Percentiles rank a stretch among this genome's conserved stretches.
These are phyloP conservation scores for Hortiboletus campestris DNA, from an alignment of 768 basidiomycete species.

Conservation along the genomic window DNA sequence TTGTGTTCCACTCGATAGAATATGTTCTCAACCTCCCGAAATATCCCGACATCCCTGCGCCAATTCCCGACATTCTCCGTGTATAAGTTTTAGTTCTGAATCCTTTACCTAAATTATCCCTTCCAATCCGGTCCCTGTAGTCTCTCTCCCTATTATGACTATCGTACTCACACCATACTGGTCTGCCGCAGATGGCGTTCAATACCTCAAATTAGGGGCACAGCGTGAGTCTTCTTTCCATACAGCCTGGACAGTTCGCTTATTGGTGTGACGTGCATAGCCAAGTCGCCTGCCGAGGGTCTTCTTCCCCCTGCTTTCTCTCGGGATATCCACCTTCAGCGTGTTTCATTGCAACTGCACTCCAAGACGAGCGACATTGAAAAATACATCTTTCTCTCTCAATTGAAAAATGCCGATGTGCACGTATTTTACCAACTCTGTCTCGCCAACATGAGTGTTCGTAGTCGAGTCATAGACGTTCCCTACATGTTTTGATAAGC, in stretches of 20 bases:
- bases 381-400: constrained; percentile 82
- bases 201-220: constrained; percentile 62
- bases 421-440: constrained; percentile 78
- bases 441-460: constrained; percentile 55
- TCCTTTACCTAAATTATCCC: neutral
- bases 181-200: constrained; percentile 55
- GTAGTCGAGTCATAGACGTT: constrained; percentile 1
- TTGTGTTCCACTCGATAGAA: neutral
- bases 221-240: constrained; percentile 40
- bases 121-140: neutral
- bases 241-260: neutral
- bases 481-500: neutral
- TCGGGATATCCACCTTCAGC: constrained; percentile 48
- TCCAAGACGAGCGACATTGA: constrained; percentile 74
- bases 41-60: no score
- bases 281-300: constrained; percentile 49
- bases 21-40: neutral
- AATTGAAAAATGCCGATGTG: constrained; percentile 70
- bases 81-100: neutral
- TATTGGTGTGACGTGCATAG: constrained; percentile 25
- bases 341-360: constrained; percentile 68
- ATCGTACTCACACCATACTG: constrained; percentile 70
- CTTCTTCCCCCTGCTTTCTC: constrained; percentile 60
- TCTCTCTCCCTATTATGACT: constrained; percentile 41
- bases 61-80: constrained; percentile 13